These are phyloP conservation scores for Ambrosiella cleistominuta DNA, from an alignment of 2,329 filamentous ascomycete genomes.

Conservation along the genomic window DNA sequence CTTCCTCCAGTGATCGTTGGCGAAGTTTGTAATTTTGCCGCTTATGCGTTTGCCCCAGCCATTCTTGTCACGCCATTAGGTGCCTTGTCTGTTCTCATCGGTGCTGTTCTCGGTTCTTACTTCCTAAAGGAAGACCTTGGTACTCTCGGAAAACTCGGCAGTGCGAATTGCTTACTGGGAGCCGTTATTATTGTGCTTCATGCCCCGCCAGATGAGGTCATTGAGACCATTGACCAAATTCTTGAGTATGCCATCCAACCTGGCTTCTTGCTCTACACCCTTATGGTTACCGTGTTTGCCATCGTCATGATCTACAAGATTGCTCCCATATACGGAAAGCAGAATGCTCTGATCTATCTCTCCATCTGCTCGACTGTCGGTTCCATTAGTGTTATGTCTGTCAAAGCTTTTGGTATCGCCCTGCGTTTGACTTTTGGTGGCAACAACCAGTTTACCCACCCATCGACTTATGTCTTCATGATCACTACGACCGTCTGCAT, in stretches of 20 bases:
- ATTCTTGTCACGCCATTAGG: conserved; percentile 93
- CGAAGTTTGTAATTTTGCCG: conserved; percentile 92
- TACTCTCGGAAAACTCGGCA: conserved; percentile 81
- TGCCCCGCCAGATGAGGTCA: conserved; percentile 82
- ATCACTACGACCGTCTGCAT: conserved; percentile 90
- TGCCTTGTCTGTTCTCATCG: conserved; percentile 85
- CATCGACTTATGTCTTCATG: conserved; percentile 93
- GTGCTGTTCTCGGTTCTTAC: conserved; percentile 85
- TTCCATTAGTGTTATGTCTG: conserved; percentile 95
- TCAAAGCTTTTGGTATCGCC: conserved; percentile 96
- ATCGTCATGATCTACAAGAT: conserved; percentile 92
- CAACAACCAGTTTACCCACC: conserved; percentile 87
- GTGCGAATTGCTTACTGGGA: conserved; percentile 87
- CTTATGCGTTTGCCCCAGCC: conserved; percentile 96
- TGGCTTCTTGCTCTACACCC: conserved; percentile 77
- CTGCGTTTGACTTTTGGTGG: conserved; percentile 85
- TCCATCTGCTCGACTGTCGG: conserved; percentile 96
- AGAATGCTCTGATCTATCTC: conserved; percentile 88
- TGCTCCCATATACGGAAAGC: conserved; percentile 76
- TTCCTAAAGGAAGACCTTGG: conserved; percentile 82
- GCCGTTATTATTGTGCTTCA: conserved; percentile 96
- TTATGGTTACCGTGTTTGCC: conserved; percentile 65
- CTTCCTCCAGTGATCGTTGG: conserved; percentile 60
- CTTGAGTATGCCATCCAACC: conserved; percentile 77
- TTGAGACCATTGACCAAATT: conserved; percentile 82